Conservation (phyloP, 2,329 filamentous ascomycete species). For the Immersiporthe knoxdaviesiana region DNA sequence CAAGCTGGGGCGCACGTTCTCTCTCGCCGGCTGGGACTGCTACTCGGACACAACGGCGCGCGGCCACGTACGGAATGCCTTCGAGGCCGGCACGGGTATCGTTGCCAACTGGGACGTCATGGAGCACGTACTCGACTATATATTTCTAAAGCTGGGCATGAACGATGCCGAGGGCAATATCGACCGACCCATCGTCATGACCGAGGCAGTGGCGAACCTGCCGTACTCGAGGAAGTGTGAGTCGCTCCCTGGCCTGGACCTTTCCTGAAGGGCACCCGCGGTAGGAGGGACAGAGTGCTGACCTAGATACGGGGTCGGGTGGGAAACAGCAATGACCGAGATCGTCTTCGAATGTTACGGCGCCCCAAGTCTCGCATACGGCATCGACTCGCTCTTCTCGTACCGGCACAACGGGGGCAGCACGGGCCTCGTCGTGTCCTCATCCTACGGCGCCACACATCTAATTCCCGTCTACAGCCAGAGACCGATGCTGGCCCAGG, state of each 20-base stretch:
- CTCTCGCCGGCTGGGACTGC: slow-evolving; percentile 89
- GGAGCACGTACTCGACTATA: slow-evolving; percentile 91
- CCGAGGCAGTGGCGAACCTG: slow-evolving; percentile 89
- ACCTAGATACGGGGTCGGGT: slow-evolving; percentile 34
- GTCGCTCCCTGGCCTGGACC: slow-evolving; percentile 38
- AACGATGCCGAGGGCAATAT: slow-evolving; percentile 75
- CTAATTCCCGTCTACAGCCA: slow-evolving; percentile 89
- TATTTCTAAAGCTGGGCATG: slow-evolving; percentile 91
- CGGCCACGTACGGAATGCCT: slow-evolving; percentile 87
- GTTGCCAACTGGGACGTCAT: slow-evolving; percentile 98
- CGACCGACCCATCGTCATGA: slow-evolving; percentile 90
- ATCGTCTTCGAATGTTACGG: slow-evolving; percentile 96
- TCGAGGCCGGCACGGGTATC: slow-evolving; percentile 87
- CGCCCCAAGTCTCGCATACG: slow-evolving; percentile 87
- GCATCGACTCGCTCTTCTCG: slow-evolving; percentile 95
- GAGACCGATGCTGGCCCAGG: slow-evolving; percentile 82
- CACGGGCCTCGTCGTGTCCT: slow-evolving; percentile 87
- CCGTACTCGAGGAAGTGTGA: slow-evolving; percentile 85
- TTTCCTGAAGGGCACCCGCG: neutral
- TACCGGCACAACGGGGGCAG: slow-evolving; percentile 89
- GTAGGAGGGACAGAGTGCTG: neutral
- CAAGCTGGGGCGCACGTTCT: slow-evolving; percentile 88
- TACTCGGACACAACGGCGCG: slow-evolving; percentile 92
- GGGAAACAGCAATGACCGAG: slow-evolving; percentile 81
- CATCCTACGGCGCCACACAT: slow-evolving; percentile 92